Base-by-base conservation (phyloP, 2,329 filamentous ascomycete species). In the Aspergillus aculeatus region DNA sequence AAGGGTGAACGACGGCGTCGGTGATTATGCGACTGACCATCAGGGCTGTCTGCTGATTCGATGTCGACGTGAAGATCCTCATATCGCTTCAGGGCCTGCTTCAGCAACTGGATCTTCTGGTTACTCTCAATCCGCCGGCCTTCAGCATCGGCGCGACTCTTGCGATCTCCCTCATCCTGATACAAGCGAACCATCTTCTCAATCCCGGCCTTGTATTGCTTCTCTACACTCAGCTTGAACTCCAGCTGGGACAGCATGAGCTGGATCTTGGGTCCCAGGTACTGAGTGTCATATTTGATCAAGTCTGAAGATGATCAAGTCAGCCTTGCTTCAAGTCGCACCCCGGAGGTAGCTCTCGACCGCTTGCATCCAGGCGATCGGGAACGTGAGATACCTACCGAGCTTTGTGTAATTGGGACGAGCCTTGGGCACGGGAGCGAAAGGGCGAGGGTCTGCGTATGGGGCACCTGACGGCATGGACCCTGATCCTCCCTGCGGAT, bases 141-240 rank as follows among this genome's bases (percentile, higher is more conserved):
- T 69, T 96, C 92, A 47, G 95, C 95, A 76, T 99, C 95, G 59
- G 90, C 88, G 75, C 90, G 91, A 80, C 94, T 98, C 82, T 96
- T 97, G 68, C 93, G 88, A 74, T 99, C 95, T 31, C 95, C 94
- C 76, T 98, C 95, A 84, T 98, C 95, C 73, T 95, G 89, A 74
- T 99, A 99, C 38, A 99, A 83, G 75, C 95, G 92, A 50, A 97
- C 91, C 95, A 99, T 98, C 81, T 99, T 99, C 78, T 99, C 95
- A 68, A 99, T 95, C 63, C 95, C 95, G 72, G 96, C 96, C 66
- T 98, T 92, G 78, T 99, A 99, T 78, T 99, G 95, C 75, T 97
- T 96, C 76, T 99, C 95, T 29, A 99, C 95, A 67, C 95, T 96
- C 62, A 99, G 85, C 81, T 99, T 99, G 82, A 99, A 99, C 77